Evolutionary conservation across 352 stramenopile species (phyloP).

Genomic region (Phytophthora megakarya): DNA sequence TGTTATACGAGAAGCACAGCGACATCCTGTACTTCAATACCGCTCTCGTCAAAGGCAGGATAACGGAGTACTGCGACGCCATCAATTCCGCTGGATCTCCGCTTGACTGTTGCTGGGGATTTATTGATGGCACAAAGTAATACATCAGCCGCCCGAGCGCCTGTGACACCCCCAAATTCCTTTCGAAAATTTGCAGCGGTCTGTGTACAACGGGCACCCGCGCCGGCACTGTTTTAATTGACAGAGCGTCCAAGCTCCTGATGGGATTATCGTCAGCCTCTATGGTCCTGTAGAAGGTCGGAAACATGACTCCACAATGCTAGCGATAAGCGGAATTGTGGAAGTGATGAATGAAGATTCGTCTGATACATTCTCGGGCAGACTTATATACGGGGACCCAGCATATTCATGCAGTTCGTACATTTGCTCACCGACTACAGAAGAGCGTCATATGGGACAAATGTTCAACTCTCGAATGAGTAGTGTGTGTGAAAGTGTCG

Average conservation of each 20-base stretch:
- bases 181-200: not conserved
- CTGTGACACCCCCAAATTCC: not conserved
- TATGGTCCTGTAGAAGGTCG: not conserved
- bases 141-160: not conserved
- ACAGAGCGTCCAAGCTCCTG: not conserved
- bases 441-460: too few species aligned
- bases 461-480: too few species aligned
- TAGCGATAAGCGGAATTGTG: not conserved
- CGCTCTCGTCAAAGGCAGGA: not conserved
- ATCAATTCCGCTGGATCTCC: not conserved
- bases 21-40: not conserved
- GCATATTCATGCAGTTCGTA: too few species aligned
- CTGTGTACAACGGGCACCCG: not conserved
- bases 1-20: not conserved
- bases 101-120: not conserved
- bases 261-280: not conserved
- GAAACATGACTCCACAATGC: not conserved
- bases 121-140: slow-evolving; percentile 6
- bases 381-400: not conserved
- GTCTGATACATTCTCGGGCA: not conserved
- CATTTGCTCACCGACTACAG: too few species aligned
- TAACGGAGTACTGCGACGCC: not conserved
- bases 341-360: not conserved
- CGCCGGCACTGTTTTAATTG: not conserved
- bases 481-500: too few species aligned